Evolutionary conservation across 2,329 filamentous ascomycete species (phyloP).

Genomic region (Neopestalotiopsis sp.): DNA sequence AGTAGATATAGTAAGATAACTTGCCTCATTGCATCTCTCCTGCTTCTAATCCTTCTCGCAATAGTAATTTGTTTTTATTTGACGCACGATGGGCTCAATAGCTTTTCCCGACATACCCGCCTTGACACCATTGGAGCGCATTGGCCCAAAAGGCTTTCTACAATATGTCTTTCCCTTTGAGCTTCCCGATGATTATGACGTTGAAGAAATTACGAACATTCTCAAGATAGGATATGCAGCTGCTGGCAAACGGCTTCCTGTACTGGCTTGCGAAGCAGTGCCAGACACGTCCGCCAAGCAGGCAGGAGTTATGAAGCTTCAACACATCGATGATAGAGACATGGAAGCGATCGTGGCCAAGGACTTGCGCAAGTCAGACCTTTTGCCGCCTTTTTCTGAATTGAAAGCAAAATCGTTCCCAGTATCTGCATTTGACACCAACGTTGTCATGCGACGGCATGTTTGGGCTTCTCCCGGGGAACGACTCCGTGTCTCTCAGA

Average conservation of each 20-base stretch:
- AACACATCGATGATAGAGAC: slow-evolving; percentile 28
- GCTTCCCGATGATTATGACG: slow-evolving; percentile 35
- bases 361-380: slow-evolving; percentile 28
- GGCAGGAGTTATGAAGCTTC: slow-evolving; percentile 37
- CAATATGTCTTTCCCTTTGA: slow-evolving; percentile 35
- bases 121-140: slow-evolving; percentile 1
- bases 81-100: neutral
- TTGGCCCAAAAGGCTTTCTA: slow-evolving; percentile 1
- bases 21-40: neutral
- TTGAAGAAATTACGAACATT: slow-evolving; percentile 29
- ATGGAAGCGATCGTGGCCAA: slow-evolving; percentile 32
- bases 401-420: slow-evolving; percentile 34
- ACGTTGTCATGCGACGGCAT: slow-evolving; percentile 30
- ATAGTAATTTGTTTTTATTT: too few species aligned
- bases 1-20: neutral
- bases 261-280: slow-evolving; percentile 37
- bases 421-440: slow-evolving; percentile 27
- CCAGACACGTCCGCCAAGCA: slow-evolving; percentile 36
- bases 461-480: slow-evolving; percentile 33
- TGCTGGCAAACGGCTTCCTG: slow-evolving; percentile 33
- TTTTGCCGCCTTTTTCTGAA: slow-evolving; percentile 30
- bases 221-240: slow-evolving; percentile 35
- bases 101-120: neutral
- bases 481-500: slow-evolving; percentile 24
- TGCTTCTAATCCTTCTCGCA: too few species aligned